Percentiles rank a stretch among this genome's conserved stretches.
These are phyloP conservation scores for Backusella tuberculispora DNA, from an alignment of 192 early-diverging fungal genomes.

Conservation along the genomic window DNA sequence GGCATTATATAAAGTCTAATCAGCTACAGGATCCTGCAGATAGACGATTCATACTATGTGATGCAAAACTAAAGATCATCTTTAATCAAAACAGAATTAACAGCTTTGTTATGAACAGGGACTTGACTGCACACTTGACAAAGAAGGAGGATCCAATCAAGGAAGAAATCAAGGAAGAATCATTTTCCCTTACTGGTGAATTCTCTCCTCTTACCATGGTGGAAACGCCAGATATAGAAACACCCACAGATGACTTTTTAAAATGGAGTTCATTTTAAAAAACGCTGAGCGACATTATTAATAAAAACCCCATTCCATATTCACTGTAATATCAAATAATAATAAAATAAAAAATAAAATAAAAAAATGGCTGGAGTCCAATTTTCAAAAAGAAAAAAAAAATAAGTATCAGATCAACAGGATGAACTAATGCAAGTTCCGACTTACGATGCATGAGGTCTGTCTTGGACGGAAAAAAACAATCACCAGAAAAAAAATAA, in stretches of 20 bases:
- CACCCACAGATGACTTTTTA: constrained; percentile 14
- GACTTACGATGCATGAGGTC: background rate
- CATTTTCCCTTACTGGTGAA: background rate
- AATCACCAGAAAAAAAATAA: background rate
- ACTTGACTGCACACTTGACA: constrained; percentile 56
- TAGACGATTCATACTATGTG: constrained; percentile 56
- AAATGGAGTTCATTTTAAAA: constrained; percentile 7
- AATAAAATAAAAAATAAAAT: too few relatives aligned
- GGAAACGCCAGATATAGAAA: constrained; percentile 22
- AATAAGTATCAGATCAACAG: background rate
- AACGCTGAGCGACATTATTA: constrained; percentile 5
- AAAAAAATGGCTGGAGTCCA: constrained; percentile 1
- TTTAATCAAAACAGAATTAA: constrained; percentile 56
- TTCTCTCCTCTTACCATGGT: constrained; percentile 6
- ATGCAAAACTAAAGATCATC: constrained; percentile 50
- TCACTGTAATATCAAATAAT: constrained; percentile 9
- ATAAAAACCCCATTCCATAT: background rate
- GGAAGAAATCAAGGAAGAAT: background rate
- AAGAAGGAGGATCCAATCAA: constrained; percentile 36
- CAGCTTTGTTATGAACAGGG: constrained; percentile 66
- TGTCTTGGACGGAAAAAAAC: background rate
- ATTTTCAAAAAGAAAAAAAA: background rate
- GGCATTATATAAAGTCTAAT: constrained; percentile 64
- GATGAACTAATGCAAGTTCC: constrained; percentile 3
- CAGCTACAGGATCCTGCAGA: constrained; percentile 58